A percentile compares a stretch with the other conserved stretches of the same genome.
phyloP scores from a whole-genome alignment of 768 basidiomycete genomes.

The Collybiopsis confluens region DNA sequence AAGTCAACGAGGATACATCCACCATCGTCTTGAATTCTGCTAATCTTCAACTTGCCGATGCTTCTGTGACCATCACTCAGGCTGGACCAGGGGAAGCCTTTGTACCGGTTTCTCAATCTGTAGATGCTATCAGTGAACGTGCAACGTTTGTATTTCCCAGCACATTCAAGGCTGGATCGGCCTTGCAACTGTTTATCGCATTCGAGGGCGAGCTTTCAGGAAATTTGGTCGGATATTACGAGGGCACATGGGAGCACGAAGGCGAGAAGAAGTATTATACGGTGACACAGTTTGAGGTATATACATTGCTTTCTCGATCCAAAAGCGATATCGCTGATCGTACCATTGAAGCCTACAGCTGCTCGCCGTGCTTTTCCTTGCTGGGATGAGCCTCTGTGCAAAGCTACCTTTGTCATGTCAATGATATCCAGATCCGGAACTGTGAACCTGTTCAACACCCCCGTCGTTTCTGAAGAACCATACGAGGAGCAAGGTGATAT shows the following conservation, averaged over 20 bases:
- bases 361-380: slow-evolving; percentile 76
- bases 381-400: slow-evolving; percentile 74
- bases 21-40: slow-evolving; percentile 63
- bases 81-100: background rate
- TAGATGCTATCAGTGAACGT: background rate
- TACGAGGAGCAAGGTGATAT: slow-evolving; percentile 11
- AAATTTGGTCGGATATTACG: slow-evolving; percentile 82
- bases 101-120: background rate
- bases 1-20: slow-evolving; percentile 58
- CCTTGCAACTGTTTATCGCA: slow-evolving; percentile 62
- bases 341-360: slow-evolving; percentile 71
- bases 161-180: slow-evolving; percentile 70
- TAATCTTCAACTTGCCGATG: slow-evolving; percentile 52
- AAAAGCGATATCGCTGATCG: background rate
- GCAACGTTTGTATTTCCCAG: background rate
- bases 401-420: slow-evolving; percentile 57
- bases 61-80: slow-evolving; percentile 25
- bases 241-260: slow-evolving; percentile 53
- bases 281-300: slow-evolving; percentile 88
- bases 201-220: slow-evolving; percentile 68
- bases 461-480: slow-evolving; percentile 39
- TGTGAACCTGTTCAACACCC: slow-evolving; percentile 65
- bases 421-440: slow-evolving; percentile 55
- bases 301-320: slow-evolving; percentile 25
- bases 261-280: slow-evolving; percentile 65